Conservation (phyloP, 108 stramenopile genomes). For the Skeletonema grethae region DNA sequence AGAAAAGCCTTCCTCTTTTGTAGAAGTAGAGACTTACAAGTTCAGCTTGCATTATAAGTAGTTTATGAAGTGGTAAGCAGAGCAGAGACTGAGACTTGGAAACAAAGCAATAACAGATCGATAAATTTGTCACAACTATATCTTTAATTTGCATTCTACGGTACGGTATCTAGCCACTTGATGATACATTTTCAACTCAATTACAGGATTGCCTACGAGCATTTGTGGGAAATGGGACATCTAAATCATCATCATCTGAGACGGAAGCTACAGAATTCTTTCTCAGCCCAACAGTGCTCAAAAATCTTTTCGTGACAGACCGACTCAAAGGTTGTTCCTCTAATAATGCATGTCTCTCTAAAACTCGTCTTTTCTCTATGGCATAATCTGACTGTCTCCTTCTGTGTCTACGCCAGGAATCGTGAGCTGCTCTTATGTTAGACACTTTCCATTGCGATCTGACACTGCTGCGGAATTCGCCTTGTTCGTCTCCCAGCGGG, state of each 20-base stretch:
- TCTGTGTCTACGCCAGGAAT: background rate
- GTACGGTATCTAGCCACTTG: background rate
- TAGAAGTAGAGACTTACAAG: too few species aligned
- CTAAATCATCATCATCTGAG: background rate
- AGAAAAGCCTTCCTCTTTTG: too few species aligned
- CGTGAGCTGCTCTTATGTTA: background rate
- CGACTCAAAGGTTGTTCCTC: background rate
- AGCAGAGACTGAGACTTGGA: too few species aligned
- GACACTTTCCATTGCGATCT: background rate
- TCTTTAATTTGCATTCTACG: background rate
- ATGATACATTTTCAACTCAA: background rate
- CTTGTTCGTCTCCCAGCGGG: background rate
- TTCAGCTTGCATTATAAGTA: too few species aligned
- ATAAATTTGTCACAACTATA: background rate
- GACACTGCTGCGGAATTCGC: background rate
- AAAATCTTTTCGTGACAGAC: background rate
- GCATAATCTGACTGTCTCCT: constrained; percentile 2
- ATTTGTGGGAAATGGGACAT: background rate
- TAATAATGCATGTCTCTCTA: background rate
- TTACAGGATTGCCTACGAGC: background rate
- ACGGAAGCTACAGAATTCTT: background rate
- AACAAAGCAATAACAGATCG: background rate
- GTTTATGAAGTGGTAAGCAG: too few species aligned
- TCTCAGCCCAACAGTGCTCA: background rate
- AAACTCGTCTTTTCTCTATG: background rate